Evolutionary conservation across 768 basidiomycete genomes (phyloP).

Genomic region (Mycena filopes): DNA sequence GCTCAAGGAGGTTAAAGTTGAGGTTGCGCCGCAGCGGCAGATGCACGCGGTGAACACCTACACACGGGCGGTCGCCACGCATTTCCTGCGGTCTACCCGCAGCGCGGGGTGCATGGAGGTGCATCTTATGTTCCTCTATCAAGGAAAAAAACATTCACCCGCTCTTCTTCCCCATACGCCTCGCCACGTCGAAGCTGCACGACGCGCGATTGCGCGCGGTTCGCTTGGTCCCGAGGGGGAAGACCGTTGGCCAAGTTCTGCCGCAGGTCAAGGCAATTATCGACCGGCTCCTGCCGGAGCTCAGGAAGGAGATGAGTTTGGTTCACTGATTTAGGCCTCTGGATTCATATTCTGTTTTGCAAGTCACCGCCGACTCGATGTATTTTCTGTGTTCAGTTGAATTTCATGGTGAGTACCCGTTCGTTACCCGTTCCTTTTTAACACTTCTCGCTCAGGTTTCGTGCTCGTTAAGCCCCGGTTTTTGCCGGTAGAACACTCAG

Average conservation of each 20-base stretch:
- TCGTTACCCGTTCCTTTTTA: too few relatives aligned
- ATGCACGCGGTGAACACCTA: constrained; percentile 8
- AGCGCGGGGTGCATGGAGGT: constrained; percentile 8
- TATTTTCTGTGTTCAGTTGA: too few relatives aligned
- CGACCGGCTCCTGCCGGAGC: background rate
- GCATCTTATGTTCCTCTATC: constrained; percentile 2
- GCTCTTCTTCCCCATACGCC: background rate
- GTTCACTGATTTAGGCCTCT: too few relatives aligned
- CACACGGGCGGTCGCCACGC: background rate
- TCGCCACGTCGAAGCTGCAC: background rate
- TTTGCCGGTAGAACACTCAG: too few relatives aligned
- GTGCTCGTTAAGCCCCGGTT: too few relatives aligned
- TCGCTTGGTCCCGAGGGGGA: background rate
- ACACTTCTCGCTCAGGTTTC: too few relatives aligned
- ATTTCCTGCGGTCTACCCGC: background rate
- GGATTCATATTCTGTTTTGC: too few relatives aligned
- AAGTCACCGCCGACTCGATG: too few relatives aligned
- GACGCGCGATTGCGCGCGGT: background rate
- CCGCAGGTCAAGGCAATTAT: constrained; percentile 7
- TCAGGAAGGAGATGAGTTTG: background rate
- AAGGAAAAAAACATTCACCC: background rate
- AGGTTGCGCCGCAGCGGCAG: background rate
- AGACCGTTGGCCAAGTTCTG: constrained; percentile 9
- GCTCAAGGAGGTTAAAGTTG: background rate
- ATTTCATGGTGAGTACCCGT: too few relatives aligned